These are phyloP conservation scores for Medicago arabica DNA, from an alignment of 306 rosid species.

Conservation along the genomic window DNA sequence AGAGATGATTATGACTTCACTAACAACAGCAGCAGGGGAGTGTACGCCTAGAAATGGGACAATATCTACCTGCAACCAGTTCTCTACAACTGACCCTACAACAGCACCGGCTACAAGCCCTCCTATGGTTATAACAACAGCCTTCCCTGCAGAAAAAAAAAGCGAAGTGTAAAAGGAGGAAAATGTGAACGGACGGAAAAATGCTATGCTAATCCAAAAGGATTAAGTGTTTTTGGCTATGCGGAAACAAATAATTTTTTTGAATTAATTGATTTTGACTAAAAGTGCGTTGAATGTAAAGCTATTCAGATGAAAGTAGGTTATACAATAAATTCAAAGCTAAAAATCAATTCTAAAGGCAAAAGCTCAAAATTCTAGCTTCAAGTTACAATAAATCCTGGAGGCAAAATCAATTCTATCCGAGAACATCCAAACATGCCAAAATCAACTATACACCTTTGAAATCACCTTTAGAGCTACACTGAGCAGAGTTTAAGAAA, in stretches of 20 bases:
- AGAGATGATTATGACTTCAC: constrained; percentile 83
- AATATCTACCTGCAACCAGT: constrained; percentile 94
- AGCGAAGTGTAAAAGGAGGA: constrained; percentile 18
- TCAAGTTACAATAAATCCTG: neutral
- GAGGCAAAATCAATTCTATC: neutral
- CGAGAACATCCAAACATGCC: neutral
- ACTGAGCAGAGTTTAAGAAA: neutral
- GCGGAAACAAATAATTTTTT: neutral
- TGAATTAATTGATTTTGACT: too few species aligned
- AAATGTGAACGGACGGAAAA: constrained; percentile 22
- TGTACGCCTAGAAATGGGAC: constrained; percentile 94
- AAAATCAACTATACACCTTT: too few species aligned
- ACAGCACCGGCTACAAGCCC: constrained; percentile 94
- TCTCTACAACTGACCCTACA: constrained; percentile 92
- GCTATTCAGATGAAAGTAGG: too few species aligned
- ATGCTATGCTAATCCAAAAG: constrained; percentile 20
- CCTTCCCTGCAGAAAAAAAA: constrained; percentile 76
- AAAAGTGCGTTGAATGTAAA: too few species aligned
- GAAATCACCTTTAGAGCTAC: neutral
- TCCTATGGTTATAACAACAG: constrained; percentile 83
- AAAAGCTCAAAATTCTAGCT: too few species aligned
- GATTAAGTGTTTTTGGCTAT: neutral
- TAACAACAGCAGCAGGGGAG: constrained; percentile 93
- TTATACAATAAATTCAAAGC: neutral
- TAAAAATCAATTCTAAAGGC: neutral